Evolutionary conservation across 179 eudicot species (phyloP).

Genomic region (Beta macrorhiza): DNA sequence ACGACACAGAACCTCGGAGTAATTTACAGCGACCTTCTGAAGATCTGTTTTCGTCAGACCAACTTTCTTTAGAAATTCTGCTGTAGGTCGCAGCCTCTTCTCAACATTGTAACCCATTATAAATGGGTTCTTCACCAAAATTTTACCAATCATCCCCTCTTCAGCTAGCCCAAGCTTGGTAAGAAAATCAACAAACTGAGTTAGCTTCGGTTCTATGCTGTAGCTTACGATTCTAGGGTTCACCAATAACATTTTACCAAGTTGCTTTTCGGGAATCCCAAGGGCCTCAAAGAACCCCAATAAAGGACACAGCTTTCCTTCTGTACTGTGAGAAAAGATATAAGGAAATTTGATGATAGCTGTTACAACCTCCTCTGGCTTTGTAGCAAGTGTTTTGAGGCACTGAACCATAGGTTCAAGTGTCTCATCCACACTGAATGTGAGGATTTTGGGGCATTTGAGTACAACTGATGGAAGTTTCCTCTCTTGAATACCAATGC

Average conservation of each 20-base stretch:
- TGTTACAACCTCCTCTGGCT: constrained; percentile 66
- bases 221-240: constrained; percentile 94
- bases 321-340: constrained; percentile 75
- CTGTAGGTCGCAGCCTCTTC: constrained; percentile 74
- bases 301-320: constrained; percentile 91
- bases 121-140: constrained; percentile 74
- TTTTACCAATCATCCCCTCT: constrained; percentile 78
- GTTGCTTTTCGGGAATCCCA: constrained; percentile 72
- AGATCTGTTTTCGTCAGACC: constrained; percentile 68
- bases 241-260: constrained; percentile 75
- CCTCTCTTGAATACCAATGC: constrained; percentile 84
- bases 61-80: constrained; percentile 62
- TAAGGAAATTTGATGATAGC: constrained; percentile 90
- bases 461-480: constrained; percentile 67
- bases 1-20: constrained; percentile 82
- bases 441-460: constrained; percentile 85
- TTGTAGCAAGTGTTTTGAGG: constrained; percentile 72
- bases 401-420: constrained; percentile 90
- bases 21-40: constrained; percentile 62
- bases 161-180: constrained; percentile 58
- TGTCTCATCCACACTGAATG: constrained; percentile 70
- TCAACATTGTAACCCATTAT: constrained; percentile 90
- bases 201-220: constrained; percentile 83
- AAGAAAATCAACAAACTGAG: constrained; percentile 72
- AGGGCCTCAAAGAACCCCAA: constrained; percentile 87